phyloP scores from a whole-genome alignment of 2,329 filamentous ascomycete species.

The Davidsoniella australis region DNA sequence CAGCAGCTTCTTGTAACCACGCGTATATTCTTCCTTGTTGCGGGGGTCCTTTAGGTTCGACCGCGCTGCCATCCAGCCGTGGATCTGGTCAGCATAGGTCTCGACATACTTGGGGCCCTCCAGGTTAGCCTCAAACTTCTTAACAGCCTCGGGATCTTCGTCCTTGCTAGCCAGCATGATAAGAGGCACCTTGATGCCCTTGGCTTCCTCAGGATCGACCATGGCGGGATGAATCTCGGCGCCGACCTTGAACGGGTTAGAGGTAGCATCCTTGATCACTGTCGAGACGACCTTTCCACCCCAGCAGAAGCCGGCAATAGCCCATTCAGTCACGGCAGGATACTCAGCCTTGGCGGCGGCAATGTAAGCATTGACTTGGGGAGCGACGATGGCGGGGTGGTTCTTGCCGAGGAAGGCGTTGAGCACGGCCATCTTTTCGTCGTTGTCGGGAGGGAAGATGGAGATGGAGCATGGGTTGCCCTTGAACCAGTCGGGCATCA shows the following conservation, averaged over 20 bases:
- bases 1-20: conserved; percentile 42
- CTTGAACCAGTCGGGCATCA: conserved; percentile 84
- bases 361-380: conserved; percentile 36
- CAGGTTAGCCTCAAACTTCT: conserved; percentile 38
- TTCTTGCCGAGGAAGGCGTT: conserved; percentile 38
- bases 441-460: conserved; percentile 45
- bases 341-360: conserved; percentile 34
- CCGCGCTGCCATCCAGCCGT: conserved; percentile 59
- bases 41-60: conserved; percentile 38
- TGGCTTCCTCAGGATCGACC: conserved; percentile 45
- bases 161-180: conserved; percentile 49
- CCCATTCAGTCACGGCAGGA: conserved; percentile 40
- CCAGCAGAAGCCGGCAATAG: conserved; percentile 51
- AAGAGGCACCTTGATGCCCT: conserved; percentile 42
- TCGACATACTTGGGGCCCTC: conserved; percentile 42
- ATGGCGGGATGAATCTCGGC: conserved; percentile 44
- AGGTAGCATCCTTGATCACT: conserved; percentile 26
- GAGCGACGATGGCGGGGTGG: conserved; percentile 29
- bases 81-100: conserved; percentile 48
- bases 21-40: conserved; percentile 43
- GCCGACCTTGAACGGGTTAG: conserved; percentile 33
- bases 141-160: conserved; percentile 36
- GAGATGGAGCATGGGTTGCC: conserved; percentile 46
- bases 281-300: conserved; percentile 49
- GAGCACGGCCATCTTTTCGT: conserved; percentile 45